phyloP scores from a whole-genome alignment of 2,329 filamentous ascomycete species.

The Aspergillus pseudoterreus region DNA sequence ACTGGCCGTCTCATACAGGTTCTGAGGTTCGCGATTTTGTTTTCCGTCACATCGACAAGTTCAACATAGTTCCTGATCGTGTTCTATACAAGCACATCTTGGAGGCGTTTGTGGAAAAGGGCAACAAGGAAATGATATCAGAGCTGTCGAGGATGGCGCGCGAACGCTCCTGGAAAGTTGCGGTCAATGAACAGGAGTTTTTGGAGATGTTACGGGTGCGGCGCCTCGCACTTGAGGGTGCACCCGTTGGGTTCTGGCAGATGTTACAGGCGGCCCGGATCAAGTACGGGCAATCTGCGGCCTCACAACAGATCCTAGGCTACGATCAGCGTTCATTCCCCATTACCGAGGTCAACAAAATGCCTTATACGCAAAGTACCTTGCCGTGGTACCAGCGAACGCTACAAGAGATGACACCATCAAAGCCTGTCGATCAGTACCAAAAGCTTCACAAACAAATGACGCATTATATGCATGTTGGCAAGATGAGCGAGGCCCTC shows the following conservation, averaged over 20 bases:
- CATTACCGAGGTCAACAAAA: slow-evolving; percentile 20
- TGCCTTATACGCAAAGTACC: slow-evolving; percentile 17
- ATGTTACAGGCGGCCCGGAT: slow-evolving; percentile 37
- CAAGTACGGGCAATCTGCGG: slow-evolving; percentile 27
- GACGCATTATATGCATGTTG: slow-evolving; percentile 35
- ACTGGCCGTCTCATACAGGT: slow-evolving; percentile 35
- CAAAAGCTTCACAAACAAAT: slow-evolving; percentile 35
- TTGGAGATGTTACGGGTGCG: slow-evolving; percentile 31
- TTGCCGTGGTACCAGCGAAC: slow-evolving; percentile 30
- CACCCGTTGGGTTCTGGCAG: slow-evolving; percentile 37
- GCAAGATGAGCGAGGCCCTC: slow-evolving; percentile 31
- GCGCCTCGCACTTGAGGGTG: slow-evolving; percentile 30
- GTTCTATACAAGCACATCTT: slow-evolving; percentile 39
- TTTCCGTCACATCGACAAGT: slow-evolving; percentile 32
- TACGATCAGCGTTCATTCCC: slow-evolving; percentile 31
- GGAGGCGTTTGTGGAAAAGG: slow-evolving; percentile 38
- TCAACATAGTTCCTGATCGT: slow-evolving; percentile 34
- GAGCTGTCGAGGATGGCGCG: slow-evolving; percentile 29
- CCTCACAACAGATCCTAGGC: slow-evolving; percentile 35
- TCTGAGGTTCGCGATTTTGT: slow-evolving; percentile 34
- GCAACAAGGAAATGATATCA: slow-evolving; percentile 27
- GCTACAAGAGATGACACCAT: slow-evolving; percentile 23
- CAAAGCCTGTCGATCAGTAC: slow-evolving; percentile 29
- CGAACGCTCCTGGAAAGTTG: slow-evolving; percentile 31
- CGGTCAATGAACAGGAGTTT: slow-evolving; percentile 27